Evolutionary conservation across 352 stramenopile genomes (phyloP), one percentile per base, ranked within the genome.

Genomic region (Aphanomyces invadans): DNA sequence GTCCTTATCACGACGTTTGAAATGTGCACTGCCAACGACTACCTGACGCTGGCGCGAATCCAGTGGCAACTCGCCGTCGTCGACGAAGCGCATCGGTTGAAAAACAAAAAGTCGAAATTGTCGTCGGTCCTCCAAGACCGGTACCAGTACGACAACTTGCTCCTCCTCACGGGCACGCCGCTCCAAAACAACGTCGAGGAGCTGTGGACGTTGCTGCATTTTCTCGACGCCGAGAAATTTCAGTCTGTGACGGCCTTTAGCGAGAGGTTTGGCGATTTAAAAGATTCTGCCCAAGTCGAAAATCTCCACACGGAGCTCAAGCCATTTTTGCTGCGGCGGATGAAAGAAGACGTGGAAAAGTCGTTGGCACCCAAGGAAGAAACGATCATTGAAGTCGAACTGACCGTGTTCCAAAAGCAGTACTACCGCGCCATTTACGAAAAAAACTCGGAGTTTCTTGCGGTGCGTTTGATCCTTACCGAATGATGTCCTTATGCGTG

Each of bases 1-100:
- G 96, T 99, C 25, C 76, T 99, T 12, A 97, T 99, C 36, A 99
- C 98, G 21, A 99, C 97, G 1, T 99, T 98, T 75, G 98, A 99
- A 73, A 98, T 98, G 75, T 89, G 98, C 7, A 88, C 81, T 25
- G 92, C 97, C 38, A 93, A 91, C 52, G 95, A 99, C 62, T 83
- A 97, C n/a, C 79, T 74, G 44, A 92, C 98, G 51, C 82, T 99
- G 62, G 86, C 86, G 54, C 84, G 96, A 56, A 85, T 98, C 26
- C 80, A 83, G 19, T 99, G 98, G 95, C 87, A 96, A 70, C 75
- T 97, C 2, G 81, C 99, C 60, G 93, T 99, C 23, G 97, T 99
- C 11, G 98, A 99, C 74, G 98, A 99, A 78, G 98, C 97, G 3
- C 98, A 99, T 80, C 90, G 97, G 11, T 81, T 99, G 23, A 98